Conservation (phyloP, 2,329 filamentous ascomycete genomes). For the Trichoderma sp. region DNA sequence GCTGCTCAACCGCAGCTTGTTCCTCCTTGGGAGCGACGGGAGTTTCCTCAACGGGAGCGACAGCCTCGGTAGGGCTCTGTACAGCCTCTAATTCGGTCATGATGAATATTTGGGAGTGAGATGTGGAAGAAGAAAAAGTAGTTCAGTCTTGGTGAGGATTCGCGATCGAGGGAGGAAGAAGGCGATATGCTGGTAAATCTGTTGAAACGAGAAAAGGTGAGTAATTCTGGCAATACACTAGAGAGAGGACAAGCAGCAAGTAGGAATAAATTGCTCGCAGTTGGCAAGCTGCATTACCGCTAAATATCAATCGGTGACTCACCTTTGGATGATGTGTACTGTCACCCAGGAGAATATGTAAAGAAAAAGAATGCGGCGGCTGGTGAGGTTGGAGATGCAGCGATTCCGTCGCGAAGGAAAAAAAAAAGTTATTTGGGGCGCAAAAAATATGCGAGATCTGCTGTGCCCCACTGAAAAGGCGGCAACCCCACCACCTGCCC, state of each 20-base stretch:
- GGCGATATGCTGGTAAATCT: background rate
- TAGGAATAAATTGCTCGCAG: background rate
- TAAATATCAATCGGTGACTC: background rate
- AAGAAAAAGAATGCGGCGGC: background rate
- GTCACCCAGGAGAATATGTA: background rate
- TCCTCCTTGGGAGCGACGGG: constrained; percentile 37
- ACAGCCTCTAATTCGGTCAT: constrained; percentile 49
- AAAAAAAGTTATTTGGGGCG: constrained; percentile 27
- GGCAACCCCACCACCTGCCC: constrained; percentile 25
- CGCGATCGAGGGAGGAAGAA: background rate
- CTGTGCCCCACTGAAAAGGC: constrained; percentile 21
- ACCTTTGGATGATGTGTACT: background rate
- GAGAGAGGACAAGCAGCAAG: background rate
- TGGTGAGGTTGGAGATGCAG: constrained; percentile 28
- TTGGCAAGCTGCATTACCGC: background rate
- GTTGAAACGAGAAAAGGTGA: constrained; percentile 4
- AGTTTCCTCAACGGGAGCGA: constrained; percentile 33
- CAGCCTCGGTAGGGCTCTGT: constrained; percentile 47
- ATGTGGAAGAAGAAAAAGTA: background rate
- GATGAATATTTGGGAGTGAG: constrained; percentile 27
- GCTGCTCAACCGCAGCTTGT: constrained; percentile 33
- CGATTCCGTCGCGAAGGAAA: constrained; percentile 25
- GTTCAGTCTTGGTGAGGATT: background rate
- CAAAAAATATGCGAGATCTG: constrained; percentile 30
- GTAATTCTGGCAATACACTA: constrained; percentile 1